Conservation (phyloP, 768 basidiomycete genomes). For the Amanita thiersii region DNA sequence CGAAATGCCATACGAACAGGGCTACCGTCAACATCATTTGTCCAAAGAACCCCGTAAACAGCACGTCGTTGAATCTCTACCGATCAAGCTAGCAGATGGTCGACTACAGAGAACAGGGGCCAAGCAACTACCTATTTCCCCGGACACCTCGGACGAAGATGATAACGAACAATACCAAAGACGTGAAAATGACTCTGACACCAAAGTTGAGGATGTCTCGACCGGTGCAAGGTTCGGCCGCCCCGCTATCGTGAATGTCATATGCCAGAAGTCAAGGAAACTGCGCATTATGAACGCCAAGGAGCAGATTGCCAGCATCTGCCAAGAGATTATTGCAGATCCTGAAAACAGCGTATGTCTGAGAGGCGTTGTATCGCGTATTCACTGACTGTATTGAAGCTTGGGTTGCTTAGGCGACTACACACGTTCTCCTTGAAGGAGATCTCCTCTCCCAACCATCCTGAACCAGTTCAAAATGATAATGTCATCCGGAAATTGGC, state of each 20-base stretch:
- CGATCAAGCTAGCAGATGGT: slow-evolving; percentile 84
- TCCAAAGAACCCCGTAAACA: slow-evolving; percentile 39
- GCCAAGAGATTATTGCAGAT: slow-evolving; percentile 90
- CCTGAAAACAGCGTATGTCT: slow-evolving; percentile 86
- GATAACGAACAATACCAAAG: slow-evolving; percentile 25
- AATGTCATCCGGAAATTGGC: slow-evolving; percentile 79
- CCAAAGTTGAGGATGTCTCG: slow-evolving; percentile 61
- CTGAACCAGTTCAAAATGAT: slow-evolving; percentile 73
- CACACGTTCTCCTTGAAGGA: slow-evolving; percentile 81
- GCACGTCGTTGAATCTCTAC: slow-evolving; percentile 53
- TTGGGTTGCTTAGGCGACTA: slow-evolving; percentile 82
- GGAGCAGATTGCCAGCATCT: slow-evolving; percentile 89
- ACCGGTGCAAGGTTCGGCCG: slow-evolving; percentile 89
- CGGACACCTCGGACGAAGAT: slow-evolving; percentile 18
- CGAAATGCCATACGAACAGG: slow-evolving; percentile 71
- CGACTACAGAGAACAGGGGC: slow-evolving; percentile 53
- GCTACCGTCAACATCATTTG: slow-evolving; percentile 43
- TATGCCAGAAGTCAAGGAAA: slow-evolving; percentile 57
- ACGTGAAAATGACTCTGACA: slow-evolving; percentile 13
- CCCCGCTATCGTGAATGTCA: slow-evolving; percentile 64
- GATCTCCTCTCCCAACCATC: slow-evolving; percentile 61
- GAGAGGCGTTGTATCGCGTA: not conserved
- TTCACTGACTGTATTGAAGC: slow-evolving; percentile 30
- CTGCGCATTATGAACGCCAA: slow-evolving; percentile 71
- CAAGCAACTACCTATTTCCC: slow-evolving; percentile 19